Evolutionary conservation across 768 basidiomycete genomes (phyloP).

Genomic region (Psilocybe cyanescens): DNA sequence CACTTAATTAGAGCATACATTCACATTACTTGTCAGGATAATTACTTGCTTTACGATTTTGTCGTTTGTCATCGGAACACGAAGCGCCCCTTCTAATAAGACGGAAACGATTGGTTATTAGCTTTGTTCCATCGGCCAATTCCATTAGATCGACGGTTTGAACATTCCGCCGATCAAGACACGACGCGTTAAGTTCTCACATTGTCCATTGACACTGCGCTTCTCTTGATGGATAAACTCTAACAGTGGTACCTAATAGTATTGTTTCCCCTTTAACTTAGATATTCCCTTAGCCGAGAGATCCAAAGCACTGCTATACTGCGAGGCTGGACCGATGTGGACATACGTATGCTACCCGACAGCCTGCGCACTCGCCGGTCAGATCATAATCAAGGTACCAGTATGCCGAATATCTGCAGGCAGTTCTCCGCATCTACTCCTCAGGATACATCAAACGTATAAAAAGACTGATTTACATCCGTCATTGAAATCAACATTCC

Average conservation of each 20-base stretch:
- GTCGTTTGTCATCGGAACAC: neutral
- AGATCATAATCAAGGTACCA: conserved; percentile 12
- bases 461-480: conserved; percentile 7
- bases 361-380: conserved; percentile 11
- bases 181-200: neutral
- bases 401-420: neutral
- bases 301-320: neutral
- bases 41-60: conserved; percentile 1
- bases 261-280: neutral
- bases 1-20: conserved; percentile 2
- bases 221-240: neutral
- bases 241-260: neutral
- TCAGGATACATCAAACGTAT: conserved; percentile 3
- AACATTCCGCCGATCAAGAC: neutral
- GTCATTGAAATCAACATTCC: neutral
- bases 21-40: conserved; percentile 1
- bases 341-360: conserved; percentile 8
- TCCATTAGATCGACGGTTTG: neutral
- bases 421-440: neutral
- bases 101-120: neutral
- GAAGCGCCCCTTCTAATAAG: neutral
- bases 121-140: neutral
- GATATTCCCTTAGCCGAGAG: neutral
- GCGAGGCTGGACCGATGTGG: conserved; percentile 3
- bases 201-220: neutral